Evolutionary conservation across 495 filamentous ascomycete species (phyloP).

Genomic region (Cercophora newfieldiana): DNA sequence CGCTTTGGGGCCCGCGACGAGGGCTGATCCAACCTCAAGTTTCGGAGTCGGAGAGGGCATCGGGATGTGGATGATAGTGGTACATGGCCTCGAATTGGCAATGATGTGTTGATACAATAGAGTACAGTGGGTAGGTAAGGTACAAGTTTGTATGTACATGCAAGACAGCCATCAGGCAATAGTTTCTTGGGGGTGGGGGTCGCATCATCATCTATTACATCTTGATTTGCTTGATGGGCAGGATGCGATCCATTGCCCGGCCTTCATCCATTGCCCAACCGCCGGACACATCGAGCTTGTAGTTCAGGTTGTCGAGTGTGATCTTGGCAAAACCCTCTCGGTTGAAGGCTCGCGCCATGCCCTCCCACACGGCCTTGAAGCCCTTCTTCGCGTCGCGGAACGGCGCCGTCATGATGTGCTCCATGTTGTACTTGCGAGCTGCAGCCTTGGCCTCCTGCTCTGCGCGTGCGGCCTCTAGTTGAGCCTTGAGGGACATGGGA

Average conservation of each 20-base stretch:
- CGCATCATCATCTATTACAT: neutral
- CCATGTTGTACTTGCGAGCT: constrained; percentile 44
- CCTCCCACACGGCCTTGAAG: constrained; percentile 31
- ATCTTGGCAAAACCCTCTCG: constrained; percentile 51
- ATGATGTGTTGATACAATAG: neutral
- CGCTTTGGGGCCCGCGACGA: too few relatives aligned
- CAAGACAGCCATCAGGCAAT: neutral
- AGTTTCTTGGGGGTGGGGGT: neutral
- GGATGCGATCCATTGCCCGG: constrained; percentile 50
- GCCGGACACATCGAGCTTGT: constrained; percentile 51
- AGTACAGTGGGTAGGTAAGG: neutral
- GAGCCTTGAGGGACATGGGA: constrained; percentile 15
- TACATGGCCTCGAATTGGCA: neutral
- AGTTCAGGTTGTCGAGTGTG: constrained; percentile 35
- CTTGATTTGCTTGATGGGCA: constrained; percentile 33
- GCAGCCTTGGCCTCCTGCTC: constrained; percentile 33
- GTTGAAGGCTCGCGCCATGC: constrained; percentile 41
- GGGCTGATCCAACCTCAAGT: neutral
- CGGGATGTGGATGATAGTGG: neutral
- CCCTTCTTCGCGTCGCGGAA: constrained; percentile 44
- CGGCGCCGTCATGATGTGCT: constrained; percentile 51
- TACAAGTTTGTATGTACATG: neutral
- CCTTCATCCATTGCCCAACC: constrained; percentile 55
- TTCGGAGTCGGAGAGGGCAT: neutral
- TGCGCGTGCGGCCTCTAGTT: constrained; percentile 25